phyloP scores from a whole-genome alignment of 495 filamentous ascomycete genomes.

The Amorphotheca resinae region DNA sequence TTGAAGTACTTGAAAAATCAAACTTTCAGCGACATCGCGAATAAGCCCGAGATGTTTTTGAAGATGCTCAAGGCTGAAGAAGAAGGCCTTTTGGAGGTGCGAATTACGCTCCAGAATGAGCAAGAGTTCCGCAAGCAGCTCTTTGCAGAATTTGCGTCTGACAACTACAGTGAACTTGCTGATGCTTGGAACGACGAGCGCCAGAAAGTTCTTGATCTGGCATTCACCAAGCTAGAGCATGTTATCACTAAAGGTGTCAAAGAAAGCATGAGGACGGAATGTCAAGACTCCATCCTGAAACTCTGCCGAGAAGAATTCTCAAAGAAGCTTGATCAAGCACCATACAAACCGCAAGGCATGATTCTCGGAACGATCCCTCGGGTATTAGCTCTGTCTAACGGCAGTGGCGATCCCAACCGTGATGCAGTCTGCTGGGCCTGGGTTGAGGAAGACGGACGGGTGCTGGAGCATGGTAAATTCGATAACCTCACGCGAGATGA shows the following conservation, averaged over 20 bases:
- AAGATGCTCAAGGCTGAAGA: conserved; percentile 95
- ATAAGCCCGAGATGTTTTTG: conserved; percentile 74
- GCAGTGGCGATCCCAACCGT: conserved; percentile 55
- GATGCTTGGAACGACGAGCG: conserved; percentile 90
- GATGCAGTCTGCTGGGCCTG: conserved; percentile 86
- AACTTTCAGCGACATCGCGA: conserved; percentile 64
- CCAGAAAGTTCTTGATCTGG: conserved; percentile 69
- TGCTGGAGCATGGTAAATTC: conserved; percentile 81
- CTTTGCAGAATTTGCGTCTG: conserved; percentile 72
- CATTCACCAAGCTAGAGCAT: conserved; percentile 67
- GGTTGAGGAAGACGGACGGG: conserved; percentile 82
- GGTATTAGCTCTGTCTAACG: conserved; percentile 75
- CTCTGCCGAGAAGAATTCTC: conserved; percentile 74
- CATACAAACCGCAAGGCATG: conserved; percentile 92
- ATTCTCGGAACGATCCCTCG: conserved; percentile 75
- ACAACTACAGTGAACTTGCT: conserved; percentile 88
- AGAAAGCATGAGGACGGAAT: conserved; percentile 79
- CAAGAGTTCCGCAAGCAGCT: conserved; percentile 60
- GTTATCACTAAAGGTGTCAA: conserved; percentile 83
- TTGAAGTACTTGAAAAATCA: conserved; percentile 94
- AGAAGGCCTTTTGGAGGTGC: conserved; percentile 79
- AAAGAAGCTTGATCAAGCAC: conserved; percentile 84
- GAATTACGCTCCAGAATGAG: conserved; percentile 60
- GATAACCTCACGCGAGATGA: conserved; percentile 63
- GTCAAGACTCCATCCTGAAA: conserved; percentile 76